These are phyloP conservation scores for Lactarius pseudohatsudake DNA, from an alignment of 768 basidiomycete species.

Conservation along the genomic window DNA sequence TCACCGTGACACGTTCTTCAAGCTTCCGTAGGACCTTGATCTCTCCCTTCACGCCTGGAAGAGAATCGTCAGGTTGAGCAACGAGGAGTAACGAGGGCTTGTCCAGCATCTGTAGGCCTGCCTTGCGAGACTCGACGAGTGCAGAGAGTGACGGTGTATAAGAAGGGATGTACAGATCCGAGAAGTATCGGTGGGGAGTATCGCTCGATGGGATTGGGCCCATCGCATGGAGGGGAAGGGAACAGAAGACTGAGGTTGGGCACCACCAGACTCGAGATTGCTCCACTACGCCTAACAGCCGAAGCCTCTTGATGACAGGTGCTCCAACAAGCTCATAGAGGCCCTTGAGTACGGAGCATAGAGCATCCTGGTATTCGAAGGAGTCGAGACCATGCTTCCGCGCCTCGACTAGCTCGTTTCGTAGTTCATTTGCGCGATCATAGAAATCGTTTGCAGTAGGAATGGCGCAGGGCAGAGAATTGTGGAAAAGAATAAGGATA, in stretches of 20 bases:
- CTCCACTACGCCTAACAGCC: conserved; percentile 8
- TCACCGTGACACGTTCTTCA: too few species aligned
- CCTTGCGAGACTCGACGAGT: background rate
- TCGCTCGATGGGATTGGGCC: conserved; percentile 12
- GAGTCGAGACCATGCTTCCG: background rate
- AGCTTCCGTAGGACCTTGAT: too few species aligned
- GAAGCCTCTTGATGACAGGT: conserved; percentile 2
- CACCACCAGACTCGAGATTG: background rate
- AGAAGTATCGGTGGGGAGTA: background rate
- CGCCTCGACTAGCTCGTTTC: background rate
- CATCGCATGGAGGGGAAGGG: conserved; percentile 27
- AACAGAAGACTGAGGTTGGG: background rate
- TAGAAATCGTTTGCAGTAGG: background rate
- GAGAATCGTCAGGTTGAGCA: conserved; percentile 10
- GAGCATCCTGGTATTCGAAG: background rate
- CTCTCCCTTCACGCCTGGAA: background rate
- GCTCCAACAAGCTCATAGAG: conserved; percentile 6
- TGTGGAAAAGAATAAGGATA: conserved; percentile 9
- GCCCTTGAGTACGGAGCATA: conserved; percentile 3
- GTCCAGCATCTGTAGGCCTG: background rate
- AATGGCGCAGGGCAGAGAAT: background rate
- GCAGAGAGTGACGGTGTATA: background rate
- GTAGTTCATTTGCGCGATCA: background rate
- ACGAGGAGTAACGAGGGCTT: conserved; percentile 6
- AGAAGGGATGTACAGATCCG: conserved; percentile 9